These are phyloP conservation scores for Fusarium sp. DNA, from an alignment of 2,329 filamentous ascomycete genomes.

Conservation along the genomic window DNA sequence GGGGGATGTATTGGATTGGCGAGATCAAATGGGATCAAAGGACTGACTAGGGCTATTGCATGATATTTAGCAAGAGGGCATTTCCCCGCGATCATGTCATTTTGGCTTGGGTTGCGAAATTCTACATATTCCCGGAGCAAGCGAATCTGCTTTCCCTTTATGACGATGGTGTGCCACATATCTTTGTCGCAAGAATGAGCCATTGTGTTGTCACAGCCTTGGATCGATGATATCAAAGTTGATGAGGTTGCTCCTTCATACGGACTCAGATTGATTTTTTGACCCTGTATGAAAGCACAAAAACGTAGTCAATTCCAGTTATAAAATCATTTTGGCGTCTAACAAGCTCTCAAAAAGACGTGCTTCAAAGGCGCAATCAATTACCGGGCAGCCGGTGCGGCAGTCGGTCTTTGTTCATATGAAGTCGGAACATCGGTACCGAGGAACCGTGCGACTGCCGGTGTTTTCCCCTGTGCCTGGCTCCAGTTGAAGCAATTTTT, in stretches of 20 bases:
- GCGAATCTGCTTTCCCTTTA: neutral
- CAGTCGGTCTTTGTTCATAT: conserved; percentile 25
- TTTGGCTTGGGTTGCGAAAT: conserved; percentile 40
- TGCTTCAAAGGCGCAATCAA: conserved; percentile 10
- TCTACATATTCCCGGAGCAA: conserved; percentile 6
- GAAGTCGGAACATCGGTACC: conserved; percentile 35
- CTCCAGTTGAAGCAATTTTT: conserved; percentile 17
- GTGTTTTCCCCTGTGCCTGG: neutral
- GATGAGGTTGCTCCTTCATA: neutral
- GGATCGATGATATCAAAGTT: conserved; percentile 10
- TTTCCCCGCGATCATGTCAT: conserved; percentile 47
- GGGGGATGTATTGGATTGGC: conserved; percentile 22
- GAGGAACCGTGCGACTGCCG: conserved; percentile 41
- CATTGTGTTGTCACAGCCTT: conserved; percentile 25
- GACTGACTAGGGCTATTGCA: conserved; percentile 3
- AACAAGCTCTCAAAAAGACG: neutral
- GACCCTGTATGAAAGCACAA: neutral
- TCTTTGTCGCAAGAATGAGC: conserved; percentile 30
- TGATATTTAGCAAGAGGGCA: conserved; percentile 36
- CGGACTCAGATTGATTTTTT: neutral
- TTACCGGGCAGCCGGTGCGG: conserved; percentile 24
- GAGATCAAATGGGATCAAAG: conserved; percentile 1
- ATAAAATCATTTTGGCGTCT: neutral
- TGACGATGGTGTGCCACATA: conserved; percentile 8
- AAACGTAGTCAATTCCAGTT: neutral